Base-by-base conservation (phyloP, 805 yeast genomes). In the Saturnispora ahearnii region DNA sequence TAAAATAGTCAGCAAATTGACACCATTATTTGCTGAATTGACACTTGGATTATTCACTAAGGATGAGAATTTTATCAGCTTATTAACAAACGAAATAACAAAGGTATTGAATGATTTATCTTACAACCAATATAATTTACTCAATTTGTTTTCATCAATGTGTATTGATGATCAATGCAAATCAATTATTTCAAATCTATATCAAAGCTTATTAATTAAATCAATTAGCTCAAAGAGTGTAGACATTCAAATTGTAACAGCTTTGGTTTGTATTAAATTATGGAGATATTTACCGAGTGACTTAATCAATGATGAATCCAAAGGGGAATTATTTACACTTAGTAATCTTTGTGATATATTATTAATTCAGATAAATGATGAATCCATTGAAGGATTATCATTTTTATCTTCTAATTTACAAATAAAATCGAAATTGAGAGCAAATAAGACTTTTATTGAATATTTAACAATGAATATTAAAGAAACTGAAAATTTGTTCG, bases 111-210 rank as follows among this genome's bases (percentile, higher is more conserved):
- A 48, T 45, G 24, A 50, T 38, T 15, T 50, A 12, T 34, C 34
- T 21, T 37, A 37, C 6, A 40, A 55, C 12, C 44, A 55, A 9
- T 41, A 50, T 21, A 51, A 22, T 7, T 55, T 74, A 0, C 51
- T 77, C 6, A 40, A 46, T 3, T 51, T 76, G 13, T 61, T 77
- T 29, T 71, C 77, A 0, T 63, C 64, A 15, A 73, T 81, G 0
- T 77, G 84, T 55, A 68, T 78, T 24, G 74, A 73, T 48, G 81
- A 79, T 37, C 59, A 64, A 1, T 69, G 79, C 31, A 70, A 85
- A 50, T 63, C 60, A n/a, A 65, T 66, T 38, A 74, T 78, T 40
- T 66, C 77, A 1, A 67, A 70, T 21, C 67, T 70, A 43, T 81
- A 75, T 60, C 52, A 71, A 34, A 58, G 63, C 4, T 56, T 76